Percentiles rank a stretch among this genome's conserved stretches.
These are phyloP conservation scores for Hypoxylon subgilvum DNA, from an alignment of 495 filamentous ascomycete species.

Conservation along the genomic window DNA sequence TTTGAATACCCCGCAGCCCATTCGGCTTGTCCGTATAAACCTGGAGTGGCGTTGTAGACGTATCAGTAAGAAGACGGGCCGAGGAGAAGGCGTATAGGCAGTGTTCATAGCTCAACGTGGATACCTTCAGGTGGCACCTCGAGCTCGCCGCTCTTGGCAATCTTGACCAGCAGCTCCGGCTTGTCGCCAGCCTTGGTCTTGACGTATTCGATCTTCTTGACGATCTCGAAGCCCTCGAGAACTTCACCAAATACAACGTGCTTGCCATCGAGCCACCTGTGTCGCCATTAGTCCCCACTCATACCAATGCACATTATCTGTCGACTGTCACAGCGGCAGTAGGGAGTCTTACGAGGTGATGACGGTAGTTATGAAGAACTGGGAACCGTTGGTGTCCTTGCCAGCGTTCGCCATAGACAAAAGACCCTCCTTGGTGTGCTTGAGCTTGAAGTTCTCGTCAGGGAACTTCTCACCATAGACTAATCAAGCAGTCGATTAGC, in stretches of 20 bases:
- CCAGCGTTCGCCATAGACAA: conserved; percentile 96
- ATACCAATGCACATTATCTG: no score
- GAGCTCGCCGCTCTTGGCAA: conserved; percentile 93
- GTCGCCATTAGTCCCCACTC: conserved; percentile 21
- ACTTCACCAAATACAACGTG: conserved; percentile 94
- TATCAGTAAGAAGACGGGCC: conserved; percentile 42
- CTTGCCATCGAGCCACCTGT: conserved; percentile 83
- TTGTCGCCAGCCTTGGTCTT: conserved; percentile 74
- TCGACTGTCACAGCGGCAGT: neutral
- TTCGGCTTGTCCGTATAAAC: conserved; percentile 31
- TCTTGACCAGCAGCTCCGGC: conserved; percentile 78
- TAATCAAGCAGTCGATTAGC: conserved; percentile 32
- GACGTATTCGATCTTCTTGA: conserved; percentile 84
- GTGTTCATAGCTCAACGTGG: conserved; percentile 87
- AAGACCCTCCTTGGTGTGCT: conserved; percentile 68
- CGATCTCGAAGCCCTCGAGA: conserved; percentile 88
- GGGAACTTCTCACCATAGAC: conserved; percentile 93
- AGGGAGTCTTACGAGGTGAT: conserved; percentile 70
- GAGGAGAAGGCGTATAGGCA: conserved; percentile 28
- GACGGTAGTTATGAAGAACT: conserved; percentile 96
- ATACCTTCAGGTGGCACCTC: conserved; percentile 94
- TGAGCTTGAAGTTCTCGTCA: conserved; percentile 99
- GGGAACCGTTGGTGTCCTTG: conserved; percentile 96
- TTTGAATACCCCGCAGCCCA: conserved; percentile 39
- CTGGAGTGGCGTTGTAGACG: conserved; percentile 37